Percentiles rank a stretch among this genome's conserved stretches.
phyloP scores from a whole-genome alignment of 2,329 filamentous ascomycete species.

The Aspergillus sclerotialis region DNA sequence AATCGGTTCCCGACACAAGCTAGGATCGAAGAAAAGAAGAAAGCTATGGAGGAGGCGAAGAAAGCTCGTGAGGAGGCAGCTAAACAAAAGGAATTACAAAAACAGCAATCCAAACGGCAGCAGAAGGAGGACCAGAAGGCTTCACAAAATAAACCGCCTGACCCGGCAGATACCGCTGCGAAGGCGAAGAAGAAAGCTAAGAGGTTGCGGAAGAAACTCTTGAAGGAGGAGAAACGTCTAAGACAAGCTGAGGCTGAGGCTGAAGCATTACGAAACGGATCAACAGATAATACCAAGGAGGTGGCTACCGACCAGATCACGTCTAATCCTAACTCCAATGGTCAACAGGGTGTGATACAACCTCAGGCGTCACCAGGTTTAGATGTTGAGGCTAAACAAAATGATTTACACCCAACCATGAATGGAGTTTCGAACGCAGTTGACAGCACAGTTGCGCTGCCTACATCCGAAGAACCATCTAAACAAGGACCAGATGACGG shows the following conservation, averaged over 20 bases:
- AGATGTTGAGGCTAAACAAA: neutral
- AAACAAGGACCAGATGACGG: neutral
- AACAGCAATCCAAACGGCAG: constrained; percentile 24
- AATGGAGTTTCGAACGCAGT: neutral
- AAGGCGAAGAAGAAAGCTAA: constrained; percentile 36
- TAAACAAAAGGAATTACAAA: constrained; percentile 35
- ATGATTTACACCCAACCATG: neutral
- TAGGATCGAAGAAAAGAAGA: constrained; percentile 56
- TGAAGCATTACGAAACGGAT: constrained; percentile 24
- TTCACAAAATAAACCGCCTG: constrained; percentile 13
- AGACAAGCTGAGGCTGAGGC: constrained; percentile 40
- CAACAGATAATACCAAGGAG: constrained; percentile 6
- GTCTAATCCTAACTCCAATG: neutral
- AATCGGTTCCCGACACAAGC: constrained; percentile 73
- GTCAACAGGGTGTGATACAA: neutral
- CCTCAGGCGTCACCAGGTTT: too few species aligned
- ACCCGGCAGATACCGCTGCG: constrained; percentile 25
- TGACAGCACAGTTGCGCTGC: neutral
- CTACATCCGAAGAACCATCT: constrained; percentile 1
- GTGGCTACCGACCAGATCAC: neutral
- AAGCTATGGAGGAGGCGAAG: constrained; percentile 59
- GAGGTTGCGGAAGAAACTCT: constrained; percentile 42
- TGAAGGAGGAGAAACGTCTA: constrained; percentile 56
- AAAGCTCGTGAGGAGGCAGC: constrained; percentile 27
- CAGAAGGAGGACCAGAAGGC: constrained; percentile 26